Evolutionary conservation across 179 eudicot species (phyloP).

Genomic region (Nepenthes alata): DNA sequence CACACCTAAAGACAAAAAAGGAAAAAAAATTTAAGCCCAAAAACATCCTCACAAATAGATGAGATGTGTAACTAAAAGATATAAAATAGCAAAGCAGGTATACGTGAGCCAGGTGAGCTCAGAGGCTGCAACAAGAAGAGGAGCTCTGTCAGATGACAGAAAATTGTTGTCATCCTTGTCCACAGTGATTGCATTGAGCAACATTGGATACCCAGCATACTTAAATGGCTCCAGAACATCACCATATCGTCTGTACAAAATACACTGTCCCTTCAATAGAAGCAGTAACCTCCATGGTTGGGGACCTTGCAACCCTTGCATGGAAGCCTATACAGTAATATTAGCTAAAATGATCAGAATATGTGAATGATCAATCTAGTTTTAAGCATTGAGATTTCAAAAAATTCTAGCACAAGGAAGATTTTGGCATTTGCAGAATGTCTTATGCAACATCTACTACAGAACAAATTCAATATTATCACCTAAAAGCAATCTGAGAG

Average conservation of each 20-base stretch:
- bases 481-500: no score
- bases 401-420: neutral
- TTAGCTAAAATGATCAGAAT: slow-evolving; percentile 8
- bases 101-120: slow-evolving; percentile 98
- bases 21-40: slow-evolving; percentile 1
- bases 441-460: no score
- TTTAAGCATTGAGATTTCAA: neutral
- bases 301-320: slow-evolving; percentile 99
- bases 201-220: slow-evolving; percentile 98
- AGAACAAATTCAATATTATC: no score
- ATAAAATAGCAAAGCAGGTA: slow-evolving; percentile 8
- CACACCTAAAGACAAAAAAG: slow-evolving; percentile 49
- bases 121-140: slow-evolving; percentile 89
- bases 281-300: slow-evolving; percentile 93
- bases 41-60: neutral
- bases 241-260: slow-evolving; percentile 83
- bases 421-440: no score
- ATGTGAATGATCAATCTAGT: neutral
- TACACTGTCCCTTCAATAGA: slow-evolving; percentile 89
- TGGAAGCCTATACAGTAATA: slow-evolving; percentile 53
- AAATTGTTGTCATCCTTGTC: slow-evolving; percentile 87
- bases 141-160: slow-evolving; percentile 81
- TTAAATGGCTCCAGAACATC: slow-evolving; percentile 84
- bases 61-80: slow-evolving; percentile 6
- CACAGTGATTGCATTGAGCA: slow-evolving; percentile 85